These are phyloP conservation scores for Daldinia sp. DNA, from an alignment of 2,329 filamentous ascomycete species.

Conservation along the genomic window DNA sequence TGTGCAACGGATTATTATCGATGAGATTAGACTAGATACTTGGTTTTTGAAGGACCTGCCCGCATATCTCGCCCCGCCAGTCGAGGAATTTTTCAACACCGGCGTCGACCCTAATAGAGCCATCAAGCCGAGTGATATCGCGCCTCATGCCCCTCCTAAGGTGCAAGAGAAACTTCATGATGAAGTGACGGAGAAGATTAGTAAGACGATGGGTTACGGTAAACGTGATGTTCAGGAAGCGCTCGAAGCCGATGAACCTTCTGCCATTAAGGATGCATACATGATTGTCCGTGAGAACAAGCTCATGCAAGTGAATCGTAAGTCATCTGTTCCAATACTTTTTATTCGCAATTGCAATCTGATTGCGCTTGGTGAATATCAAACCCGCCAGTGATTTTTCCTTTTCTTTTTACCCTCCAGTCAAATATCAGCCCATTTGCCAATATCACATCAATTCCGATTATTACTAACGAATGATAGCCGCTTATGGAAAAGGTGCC, in stretches of 20 bases:
- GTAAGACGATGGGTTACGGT: constrained; percentile 97
- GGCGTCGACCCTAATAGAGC: constrained; percentile 93
- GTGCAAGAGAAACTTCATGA: constrained; percentile 91
- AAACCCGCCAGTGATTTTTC: too few relatives aligned
- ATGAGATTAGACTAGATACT: constrained; percentile 89
- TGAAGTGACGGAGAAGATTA: constrained; percentile 92
- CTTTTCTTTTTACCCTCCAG: neutral
- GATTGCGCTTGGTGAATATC: neutral
- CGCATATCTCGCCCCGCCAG: constrained; percentile 83
- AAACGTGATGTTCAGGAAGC: constrained; percentile 96
- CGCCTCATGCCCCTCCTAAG: constrained; percentile 77
- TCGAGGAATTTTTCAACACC: constrained; percentile 91
- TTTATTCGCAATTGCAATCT: too few relatives aligned
- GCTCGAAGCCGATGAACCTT: constrained; percentile 88
- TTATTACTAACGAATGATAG: constrained; percentile 49
- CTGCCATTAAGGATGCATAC: constrained; percentile 98
- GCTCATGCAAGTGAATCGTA: constrained; percentile 93
- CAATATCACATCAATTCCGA: neutral
- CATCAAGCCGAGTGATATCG: constrained; percentile 83
- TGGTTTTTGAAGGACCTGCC: constrained; percentile 94
- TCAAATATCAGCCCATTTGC: neutral
- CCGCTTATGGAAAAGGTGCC: constrained; percentile 54
- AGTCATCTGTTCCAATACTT: constrained; percentile 52
- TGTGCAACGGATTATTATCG: constrained; percentile 90
- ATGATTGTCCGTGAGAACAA: constrained; percentile 98